Evolutionary conservation across 106 monocot species (phyloP).

Genomic region (Dendrobium officinale): DNA sequence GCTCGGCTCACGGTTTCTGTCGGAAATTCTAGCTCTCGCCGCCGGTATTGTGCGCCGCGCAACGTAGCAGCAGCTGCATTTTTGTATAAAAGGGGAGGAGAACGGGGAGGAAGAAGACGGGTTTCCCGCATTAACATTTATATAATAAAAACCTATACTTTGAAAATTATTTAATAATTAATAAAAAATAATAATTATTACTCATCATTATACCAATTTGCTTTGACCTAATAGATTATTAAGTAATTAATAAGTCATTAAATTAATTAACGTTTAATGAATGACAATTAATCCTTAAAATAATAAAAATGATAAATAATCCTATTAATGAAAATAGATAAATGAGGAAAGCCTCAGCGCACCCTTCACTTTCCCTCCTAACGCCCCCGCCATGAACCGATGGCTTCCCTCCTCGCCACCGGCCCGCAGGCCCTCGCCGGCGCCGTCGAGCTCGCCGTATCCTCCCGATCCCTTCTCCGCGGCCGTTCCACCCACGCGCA

Average conservation of each 20-base stretch:
- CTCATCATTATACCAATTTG: too few relatives aligned
- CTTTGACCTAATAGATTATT: too few relatives aligned
- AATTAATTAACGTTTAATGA: too few relatives aligned
- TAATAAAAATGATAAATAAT: too few relatives aligned
- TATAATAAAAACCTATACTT: neutral
- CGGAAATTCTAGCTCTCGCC: neutral
- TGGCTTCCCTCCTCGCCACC: conserved; percentile 6
- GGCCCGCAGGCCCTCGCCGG: conserved; percentile 48
- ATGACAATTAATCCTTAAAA: too few relatives aligned
- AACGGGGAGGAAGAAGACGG: neutral
- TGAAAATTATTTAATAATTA: too few relatives aligned
- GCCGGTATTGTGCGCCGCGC: neutral
- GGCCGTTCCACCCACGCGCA: conserved; percentile 60
- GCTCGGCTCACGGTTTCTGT: neutral
- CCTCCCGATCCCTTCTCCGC: conserved; percentile 38
- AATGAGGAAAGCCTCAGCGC: too few relatives aligned
- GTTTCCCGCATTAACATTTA: neutral
- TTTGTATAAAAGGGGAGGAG: neutral
- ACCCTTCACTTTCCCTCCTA: neutral
- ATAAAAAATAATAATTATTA: too few relatives aligned
- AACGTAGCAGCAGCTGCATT: neutral
- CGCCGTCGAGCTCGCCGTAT: conserved; percentile 43
- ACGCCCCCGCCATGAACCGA: conserved; percentile 4
- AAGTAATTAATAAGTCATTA: too few relatives aligned
- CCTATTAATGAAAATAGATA: too few relatives aligned